Conservation (phyloP, 768 basidiomycete species). For the Sutorius australiensis region DNA sequence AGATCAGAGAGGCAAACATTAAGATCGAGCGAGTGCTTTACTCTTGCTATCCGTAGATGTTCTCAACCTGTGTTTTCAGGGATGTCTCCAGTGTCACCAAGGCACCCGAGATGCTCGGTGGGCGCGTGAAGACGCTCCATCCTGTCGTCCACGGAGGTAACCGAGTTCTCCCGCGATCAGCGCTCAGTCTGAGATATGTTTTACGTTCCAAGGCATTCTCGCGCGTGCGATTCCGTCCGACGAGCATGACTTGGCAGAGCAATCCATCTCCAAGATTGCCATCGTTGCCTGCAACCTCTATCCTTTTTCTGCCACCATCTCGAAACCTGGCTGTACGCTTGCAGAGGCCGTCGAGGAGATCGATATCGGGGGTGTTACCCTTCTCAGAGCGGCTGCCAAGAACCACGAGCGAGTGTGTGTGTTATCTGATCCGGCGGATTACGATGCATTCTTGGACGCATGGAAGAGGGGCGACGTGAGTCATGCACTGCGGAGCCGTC, state of each 20-base stretch:
- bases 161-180: slow-evolving; percentile 8
- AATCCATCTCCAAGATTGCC: slow-evolving; percentile 86
- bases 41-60: not conserved
- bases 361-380: slow-evolving; percentile 97
- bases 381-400: slow-evolving; percentile 96
- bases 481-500: slow-evolving; percentile 63
- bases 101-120: slow-evolving; percentile 98
- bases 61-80: slow-evolving; percentile 39
- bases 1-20: slow-evolving; percentile 91
- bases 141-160: slow-evolving; percentile 96
- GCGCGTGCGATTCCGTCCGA: slow-evolving; percentile 91
- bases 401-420: slow-evolving; percentile 93
- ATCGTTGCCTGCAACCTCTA: slow-evolving; percentile 99
- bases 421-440: slow-evolving; percentile 86
- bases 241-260: slow-evolving; percentile 75
- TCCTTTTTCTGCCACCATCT: slow-evolving; percentile 90
- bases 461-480: slow-evolving; percentile 77
- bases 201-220: slow-evolving; percentile 67
- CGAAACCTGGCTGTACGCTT: slow-evolving; percentile 84
- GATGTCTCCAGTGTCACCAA: slow-evolving; percentile 98
- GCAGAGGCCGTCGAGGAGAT: slow-evolving; percentile 95
- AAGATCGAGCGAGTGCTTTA: slow-evolving; percentile 75
- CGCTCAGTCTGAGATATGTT: slow-evolving; percentile 2
- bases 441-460: slow-evolving; percentile 71
- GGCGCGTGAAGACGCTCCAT: slow-evolving; percentile 96